A percentile compares a stretch with the other conserved stretches of the same genome.
Conservation (phyloP, 2,329 filamentous ascomycete genomes). For the Fusarium sp. region DNA sequence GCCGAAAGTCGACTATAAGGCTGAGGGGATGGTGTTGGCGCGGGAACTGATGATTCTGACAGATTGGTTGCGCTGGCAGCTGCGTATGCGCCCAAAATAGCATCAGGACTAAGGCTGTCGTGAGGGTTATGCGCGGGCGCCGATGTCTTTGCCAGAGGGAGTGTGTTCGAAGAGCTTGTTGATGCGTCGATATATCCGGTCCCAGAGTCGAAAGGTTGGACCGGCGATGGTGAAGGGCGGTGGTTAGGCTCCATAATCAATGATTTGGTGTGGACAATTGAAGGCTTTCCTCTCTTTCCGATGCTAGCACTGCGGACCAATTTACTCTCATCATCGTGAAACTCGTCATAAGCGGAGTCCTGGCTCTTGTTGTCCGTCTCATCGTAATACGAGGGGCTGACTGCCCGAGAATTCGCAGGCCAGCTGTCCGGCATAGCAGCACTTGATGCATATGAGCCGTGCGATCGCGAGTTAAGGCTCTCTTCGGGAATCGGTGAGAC, state of each 20-base stretch:
- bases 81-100: constrained; percentile 62
- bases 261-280: constrained; percentile 59
- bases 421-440: constrained; percentile 77
- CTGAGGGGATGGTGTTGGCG: constrained; percentile 44
- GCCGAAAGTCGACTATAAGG: constrained; percentile 62
- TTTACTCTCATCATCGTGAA: constrained; percentile 66
- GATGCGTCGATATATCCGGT: constrained; percentile 60
- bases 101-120: constrained; percentile 54
- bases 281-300: constrained; percentile 69
- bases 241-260: constrained; percentile 11
- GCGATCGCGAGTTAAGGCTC: constrained; percentile 65
- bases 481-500: constrained; percentile 84
- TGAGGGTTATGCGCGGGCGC: constrained; percentile 25
- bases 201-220: constrained; percentile 57
- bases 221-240: constrained; percentile 51
- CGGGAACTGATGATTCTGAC: constrained; percentile 44
- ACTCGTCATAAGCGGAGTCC: constrained; percentile 57
- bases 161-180: constrained; percentile 58
- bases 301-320: constrained; percentile 71
- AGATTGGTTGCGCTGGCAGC: constrained; percentile 60
- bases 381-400: constrained; percentile 61
- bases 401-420: constrained; percentile 60
- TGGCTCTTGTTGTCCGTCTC: constrained; percentile 59
- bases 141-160: constrained; percentile 45
- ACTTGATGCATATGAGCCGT: constrained; percentile 77